Conservation (phyloP, 371 early-diverging fungal species). For the Massospora cicadina region DNA sequence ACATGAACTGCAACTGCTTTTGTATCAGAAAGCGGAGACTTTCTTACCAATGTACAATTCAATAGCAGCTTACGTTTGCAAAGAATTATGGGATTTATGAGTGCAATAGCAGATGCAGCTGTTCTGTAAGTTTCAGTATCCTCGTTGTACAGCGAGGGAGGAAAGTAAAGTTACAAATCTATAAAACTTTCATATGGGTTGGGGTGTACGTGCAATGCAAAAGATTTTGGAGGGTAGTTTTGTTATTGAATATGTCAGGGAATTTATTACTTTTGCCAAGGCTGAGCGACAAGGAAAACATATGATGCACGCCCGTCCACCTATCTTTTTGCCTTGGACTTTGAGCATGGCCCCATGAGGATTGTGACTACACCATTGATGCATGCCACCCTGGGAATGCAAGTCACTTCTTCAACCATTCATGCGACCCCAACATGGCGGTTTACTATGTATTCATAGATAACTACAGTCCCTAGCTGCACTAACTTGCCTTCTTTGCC, state of each 20-base stretch:
- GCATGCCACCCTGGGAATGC: slow-evolving; percentile 41
- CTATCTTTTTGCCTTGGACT: slow-evolving; percentile 47
- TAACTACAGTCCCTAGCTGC: slow-evolving; percentile 22
- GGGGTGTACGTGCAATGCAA: slow-evolving; percentile 34
- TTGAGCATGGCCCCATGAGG: slow-evolving; percentile 12
- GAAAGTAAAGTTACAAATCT: slow-evolving; percentile 27
- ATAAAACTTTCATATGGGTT: slow-evolving; percentile 28
- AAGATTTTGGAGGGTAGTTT: slow-evolving; percentile 29
- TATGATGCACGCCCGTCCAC: slow-evolving; percentile 25
- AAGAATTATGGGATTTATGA: no score
- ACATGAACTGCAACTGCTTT: no score
- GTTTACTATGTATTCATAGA: slow-evolving; percentile 29
- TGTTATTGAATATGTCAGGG: slow-evolving; percentile 43
- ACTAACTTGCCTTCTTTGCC: slow-evolving; percentile 46
- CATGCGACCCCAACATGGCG: slow-evolving; percentile 36
- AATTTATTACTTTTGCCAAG: slow-evolving; percentile 30
- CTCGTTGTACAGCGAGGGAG: slow-evolving; percentile 48
- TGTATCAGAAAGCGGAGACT: no score
- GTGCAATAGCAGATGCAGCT: no score
- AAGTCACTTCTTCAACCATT: slow-evolving; percentile 57
- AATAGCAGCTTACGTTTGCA: no score
- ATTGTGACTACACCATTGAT: slow-evolving; percentile 27
- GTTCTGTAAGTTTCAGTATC: no score
- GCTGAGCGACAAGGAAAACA: slow-evolving; percentile 24
- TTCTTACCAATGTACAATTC: no score